Base-by-base conservation (phyloP, 441 rosid genomes). In the Pelargonium cotyledonis region DNA sequence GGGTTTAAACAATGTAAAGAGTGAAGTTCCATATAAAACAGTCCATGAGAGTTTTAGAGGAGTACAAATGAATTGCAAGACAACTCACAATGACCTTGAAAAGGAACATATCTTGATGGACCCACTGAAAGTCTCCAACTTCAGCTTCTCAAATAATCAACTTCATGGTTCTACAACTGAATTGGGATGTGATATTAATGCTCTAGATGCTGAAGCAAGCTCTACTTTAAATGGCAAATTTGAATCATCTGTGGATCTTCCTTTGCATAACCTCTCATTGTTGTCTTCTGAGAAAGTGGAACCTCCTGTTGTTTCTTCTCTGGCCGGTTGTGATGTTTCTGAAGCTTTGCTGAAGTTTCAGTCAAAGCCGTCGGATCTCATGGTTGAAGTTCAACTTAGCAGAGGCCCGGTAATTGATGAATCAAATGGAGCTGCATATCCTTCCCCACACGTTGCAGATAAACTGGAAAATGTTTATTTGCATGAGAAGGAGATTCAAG, bases 261-360 rank as follows among this genome's bases (percentile, higher is more conserved):
- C 70, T 38, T 62, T 81, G 67, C 65, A 38, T 67, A 72, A 65
- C 79, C 76, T 79, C 63, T 70, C 85, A 49, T 51, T 79, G 63
- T 70, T 72, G 26, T 66, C 79, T 66, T 57, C 72, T 21, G 65
- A 69, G 69, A 68, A 64, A 58, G 70, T 66, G 46, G 74, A 78
- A 58, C 67, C 55, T 66, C 60, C 60, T 2, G 63, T 38, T 7
- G 21, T 15, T 12, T 69, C 70, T 71, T 71, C 75, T 26, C 53
- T 2, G 44, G 76, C 68, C 4, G 41, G 68, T 65, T 64, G 43
- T 11, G 53, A 26, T 46, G 16, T 64, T 65, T 8, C 69, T 73
- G 66, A 53, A 57, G 38, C 67, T 35, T 49, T 69, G 74, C 7
- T 68, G 14, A 69, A 70, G 64, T 63, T 72, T 35, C 41, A 70